Evolutionary conservation across 1,284 basidiomycete genomes (phyloP), one percentile per base, ranked within the genome.

Genomic region (Papiliotrema laurentii): DNA sequence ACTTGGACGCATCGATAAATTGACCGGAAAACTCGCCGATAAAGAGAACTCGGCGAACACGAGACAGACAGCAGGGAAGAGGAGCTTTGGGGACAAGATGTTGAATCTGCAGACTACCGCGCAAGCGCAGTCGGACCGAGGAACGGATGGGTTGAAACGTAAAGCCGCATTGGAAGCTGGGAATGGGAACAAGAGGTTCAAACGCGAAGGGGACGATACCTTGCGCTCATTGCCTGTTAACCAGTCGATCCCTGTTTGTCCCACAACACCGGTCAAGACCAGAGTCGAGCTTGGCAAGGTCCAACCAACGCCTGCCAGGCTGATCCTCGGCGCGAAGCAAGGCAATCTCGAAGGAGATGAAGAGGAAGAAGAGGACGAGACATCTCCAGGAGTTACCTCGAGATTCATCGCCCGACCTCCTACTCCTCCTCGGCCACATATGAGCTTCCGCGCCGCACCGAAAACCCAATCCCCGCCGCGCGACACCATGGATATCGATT

Each of bases 391-490:
- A 9, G 4, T 33, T 3, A 3, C 3, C n/a, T 14, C 24, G 16
- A 14, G 27, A n/a, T 43, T 47, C 21, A 27, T 51, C 35, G 42
- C 45, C 25, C 38, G 50, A 31, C 50, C 50, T 3, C 50, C 50
- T 14, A 51, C 50, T 6, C 50, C 50, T 5, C 50, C 50, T 27
- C 36, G 51, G 27, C 47, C 47, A 2, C 51, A 53, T 37, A 48
- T 48, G 16, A 4, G 24, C 25, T 14, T 43, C 6, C 19, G 34
- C 7, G 14, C 9, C 14, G 9, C 19, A 6, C 14, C 18, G 10
- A 36, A 7, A 9, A 36, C 34, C 14, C 34, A 7, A 9, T n/a
- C 34, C 14, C 34, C 46, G 34, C 22, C 45, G 21, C n/a, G n/a
- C n/a, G 16, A 22, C 14, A 13, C 18, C 10, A 35, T 33, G 42